Percentiles rank a stretch among this genome's conserved stretches.
Conservation (phyloP, 495 filamentous ascomycete genomes). For the Neohortaea acidophila region DNA sequence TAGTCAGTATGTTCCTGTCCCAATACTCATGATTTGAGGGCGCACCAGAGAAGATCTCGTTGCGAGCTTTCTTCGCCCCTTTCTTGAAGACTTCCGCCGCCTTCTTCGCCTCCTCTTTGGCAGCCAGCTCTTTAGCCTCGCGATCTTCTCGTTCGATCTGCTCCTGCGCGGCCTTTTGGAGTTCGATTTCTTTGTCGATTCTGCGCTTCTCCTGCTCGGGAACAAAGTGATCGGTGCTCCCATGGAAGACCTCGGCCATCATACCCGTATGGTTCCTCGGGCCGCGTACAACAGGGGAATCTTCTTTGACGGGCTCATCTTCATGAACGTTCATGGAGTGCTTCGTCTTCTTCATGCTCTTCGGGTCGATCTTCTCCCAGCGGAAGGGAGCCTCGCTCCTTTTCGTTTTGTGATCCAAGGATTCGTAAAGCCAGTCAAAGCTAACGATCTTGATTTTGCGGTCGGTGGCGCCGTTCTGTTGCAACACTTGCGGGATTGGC, state of each 20-base stretch:
- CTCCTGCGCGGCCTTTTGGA: slow-evolving; percentile 18
- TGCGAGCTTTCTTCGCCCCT: slow-evolving; percentile 14
- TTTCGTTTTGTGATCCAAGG: slow-evolving; percentile 25
- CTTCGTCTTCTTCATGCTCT: slow-evolving; percentile 18
- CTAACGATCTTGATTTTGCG: slow-evolving; percentile 38
- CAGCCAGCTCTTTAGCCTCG: slow-evolving; percentile 1
- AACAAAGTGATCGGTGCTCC: slow-evolving; percentile 7
- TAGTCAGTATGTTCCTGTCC: not conserved
- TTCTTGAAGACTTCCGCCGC: slow-evolving; percentile 2
- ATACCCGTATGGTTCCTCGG: not conserved
- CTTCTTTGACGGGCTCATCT: not conserved
- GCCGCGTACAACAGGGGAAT: too few species aligned
- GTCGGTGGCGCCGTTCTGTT: not conserved
- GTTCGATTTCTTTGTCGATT: slow-evolving; percentile 3
- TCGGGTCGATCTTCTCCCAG: slow-evolving; percentile 22
- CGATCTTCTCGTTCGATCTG: slow-evolving; percentile 2
- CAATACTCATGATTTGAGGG: not conserved
- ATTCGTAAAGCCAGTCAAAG: slow-evolving; percentile 49
- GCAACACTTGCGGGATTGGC: slow-evolving; percentile 1
- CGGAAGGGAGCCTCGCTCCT: slow-evolving; percentile 34
- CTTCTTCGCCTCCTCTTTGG: slow-evolving; percentile 16
- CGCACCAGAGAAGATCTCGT: slow-evolving; percentile 20
- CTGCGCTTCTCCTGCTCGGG: slow-evolving; percentile 2
- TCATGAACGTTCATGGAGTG: not conserved
- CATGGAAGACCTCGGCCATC: slow-evolving; percentile 2